Evolutionary conservation across 108 stramenopile genomes (phyloP), one percentile per base, ranked within the genome.

Genomic region (Discostella stelligeroides): DNA sequence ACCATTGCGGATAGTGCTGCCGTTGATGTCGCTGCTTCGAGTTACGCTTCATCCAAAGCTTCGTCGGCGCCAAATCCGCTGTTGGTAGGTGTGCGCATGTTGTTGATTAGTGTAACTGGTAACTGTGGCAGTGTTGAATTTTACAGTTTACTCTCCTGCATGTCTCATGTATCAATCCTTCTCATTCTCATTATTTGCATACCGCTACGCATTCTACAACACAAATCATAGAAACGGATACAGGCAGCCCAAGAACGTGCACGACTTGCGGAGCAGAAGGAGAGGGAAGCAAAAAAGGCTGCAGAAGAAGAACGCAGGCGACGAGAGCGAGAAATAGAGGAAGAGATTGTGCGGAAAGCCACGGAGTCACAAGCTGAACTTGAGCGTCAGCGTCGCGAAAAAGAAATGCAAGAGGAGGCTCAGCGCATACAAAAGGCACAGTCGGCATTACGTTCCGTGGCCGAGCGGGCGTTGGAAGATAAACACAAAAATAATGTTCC

Each of bases 171-270:
- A 50, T 70, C 25, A n/a, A n/a, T n/a, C n/a, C n/a, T n/a, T n/a
- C n/a, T n/a, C n/a, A n/a, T n/a, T 0, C 21, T 18, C 56, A 54
- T 39, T 27, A 17, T 37, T 48, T 47, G 25, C 18, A 8, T 58
- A 40, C 43, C 25, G n/a, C n/a, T n/a, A n/a, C n/a, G n/a, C n/a
- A n/a, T n/a, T n/a, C n/a, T n/a, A n/a, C n/a, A n/a, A n/a, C n/a
- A n/a, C 11, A 21, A 27, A 30, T 6, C 4, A 18, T 48, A 92
- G 91, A 88, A 88, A 48, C 83, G 91, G 60, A 93, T 93, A 62
- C 87, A 86, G 79, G 92, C 92, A 4, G 92, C 92, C 25, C 89
- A 93, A 60, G 92, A 93, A 86, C 79, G 85, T 21, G 76, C 87
- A 14, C 81, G 84, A 24, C 68, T 55, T 6, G 70, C 76, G 15